phyloP scores from a whole-genome alignment of 768 basidiomycete species.

The Tulasnella sp. region DNA sequence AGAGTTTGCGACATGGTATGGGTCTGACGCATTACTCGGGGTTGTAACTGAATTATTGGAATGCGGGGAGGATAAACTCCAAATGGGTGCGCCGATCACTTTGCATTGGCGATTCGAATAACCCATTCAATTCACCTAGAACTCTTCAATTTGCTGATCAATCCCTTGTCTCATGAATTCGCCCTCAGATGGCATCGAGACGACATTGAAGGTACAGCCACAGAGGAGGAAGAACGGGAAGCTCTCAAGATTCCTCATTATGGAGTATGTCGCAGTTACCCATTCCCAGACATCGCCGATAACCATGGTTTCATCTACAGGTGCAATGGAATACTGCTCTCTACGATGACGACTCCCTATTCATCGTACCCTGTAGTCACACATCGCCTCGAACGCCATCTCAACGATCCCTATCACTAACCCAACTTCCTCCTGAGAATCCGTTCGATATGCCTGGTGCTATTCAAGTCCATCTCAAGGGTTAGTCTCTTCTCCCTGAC shows the following conservation, averaged over 20 bases:
- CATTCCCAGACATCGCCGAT: not conserved
- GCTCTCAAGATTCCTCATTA: conserved; percentile 49
- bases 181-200: conserved; percentile 73
- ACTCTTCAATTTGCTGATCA: conserved; percentile 62
- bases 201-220: conserved; percentile 48
- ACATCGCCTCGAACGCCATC: conserved; percentile 39
- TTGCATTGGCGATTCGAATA: not conserved
- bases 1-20: conserved; percentile 55
- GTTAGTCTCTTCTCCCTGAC: conserved; percentile 28
- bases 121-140: conserved; percentile 31
- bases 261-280: conserved; percentile 37
- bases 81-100: conserved; percentile 46
- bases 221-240: conserved; percentile 42
- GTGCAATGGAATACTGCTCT: conserved; percentile 74
- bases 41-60: conserved; percentile 37
- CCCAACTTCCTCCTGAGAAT: conserved; percentile 37
- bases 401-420: conserved; percentile 45
- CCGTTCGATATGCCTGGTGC: conserved; percentile 62
- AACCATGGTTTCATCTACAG: conserved; percentile 26
- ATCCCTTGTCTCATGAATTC: conserved; percentile 50
- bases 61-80: conserved; percentile 45
- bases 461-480: conserved; percentile 40
- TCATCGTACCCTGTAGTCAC: conserved; percentile 58
- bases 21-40: conserved; percentile 36
- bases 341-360: conserved; percentile 55